Evolutionary conservation across 202 grass and related monocot species (phyloP).

Genomic region (Schoenoplectus triqueter): DNA sequence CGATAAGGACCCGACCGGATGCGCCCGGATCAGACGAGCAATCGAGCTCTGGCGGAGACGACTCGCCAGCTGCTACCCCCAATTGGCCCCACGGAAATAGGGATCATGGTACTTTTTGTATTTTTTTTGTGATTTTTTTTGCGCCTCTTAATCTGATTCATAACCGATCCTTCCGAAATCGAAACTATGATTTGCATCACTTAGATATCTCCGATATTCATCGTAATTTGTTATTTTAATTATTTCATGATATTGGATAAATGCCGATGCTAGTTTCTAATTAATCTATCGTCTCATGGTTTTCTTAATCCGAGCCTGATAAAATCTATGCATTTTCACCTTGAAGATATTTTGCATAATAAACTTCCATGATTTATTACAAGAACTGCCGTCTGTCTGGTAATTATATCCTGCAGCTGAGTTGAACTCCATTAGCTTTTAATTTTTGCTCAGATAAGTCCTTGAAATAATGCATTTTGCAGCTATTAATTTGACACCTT

Average conservation of each 20-base stretch:
- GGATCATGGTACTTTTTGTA: too few relatives aligned
- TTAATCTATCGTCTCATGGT: background rate
- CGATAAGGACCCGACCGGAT: background rate
- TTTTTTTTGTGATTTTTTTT: background rate
- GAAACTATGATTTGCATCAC: background rate
- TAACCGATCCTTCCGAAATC: background rate
- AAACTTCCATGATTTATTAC: background rate
- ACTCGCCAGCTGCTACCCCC: background rate
- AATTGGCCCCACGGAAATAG: too few relatives aligned
- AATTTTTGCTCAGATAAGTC: background rate
- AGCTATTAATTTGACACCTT: background rate
- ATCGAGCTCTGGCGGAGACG: slow-evolving; percentile 18
- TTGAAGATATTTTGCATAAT: background rate
- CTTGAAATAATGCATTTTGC: background rate
- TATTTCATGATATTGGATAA: background rate
- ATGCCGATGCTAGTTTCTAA: background rate
- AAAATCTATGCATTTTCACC: background rate
- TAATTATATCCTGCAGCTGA: background rate
- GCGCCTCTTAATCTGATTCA: background rate
- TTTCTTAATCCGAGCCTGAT: background rate
- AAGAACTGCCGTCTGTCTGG: background rate
- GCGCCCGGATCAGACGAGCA: background rate
- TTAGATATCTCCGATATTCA: background rate
- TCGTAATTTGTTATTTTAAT: background rate
- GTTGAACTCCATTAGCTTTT: background rate